Conservation (phyloP, 2,329 filamentous ascomycete species). For the Aspergillus texensis region DNA sequence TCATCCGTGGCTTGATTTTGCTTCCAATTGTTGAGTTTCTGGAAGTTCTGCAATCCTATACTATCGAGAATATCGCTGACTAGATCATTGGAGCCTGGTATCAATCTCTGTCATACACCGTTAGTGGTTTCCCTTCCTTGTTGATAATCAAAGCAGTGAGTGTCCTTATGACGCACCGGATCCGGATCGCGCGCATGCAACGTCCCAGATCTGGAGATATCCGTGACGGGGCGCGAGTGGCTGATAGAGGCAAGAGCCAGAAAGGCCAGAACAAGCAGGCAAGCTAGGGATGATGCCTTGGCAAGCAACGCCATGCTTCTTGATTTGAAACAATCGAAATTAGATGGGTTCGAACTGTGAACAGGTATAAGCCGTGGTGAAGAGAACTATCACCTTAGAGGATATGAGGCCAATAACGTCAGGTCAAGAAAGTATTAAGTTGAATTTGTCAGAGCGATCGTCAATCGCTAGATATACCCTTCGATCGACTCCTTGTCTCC, state of each 20-base stretch:
- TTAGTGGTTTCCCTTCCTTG: not conserved
- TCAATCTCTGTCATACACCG: conserved; percentile 22
- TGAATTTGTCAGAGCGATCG: not conserved
- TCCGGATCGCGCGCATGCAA: conserved; percentile 8
- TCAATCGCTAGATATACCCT: conserved; percentile 15
- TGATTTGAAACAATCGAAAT: not conserved
- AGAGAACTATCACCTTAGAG: not conserved
- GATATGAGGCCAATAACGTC: not conserved
- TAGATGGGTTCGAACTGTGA: not conserved
- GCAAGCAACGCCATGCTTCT: conserved; percentile 9
- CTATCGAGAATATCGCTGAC: conserved; percentile 18
- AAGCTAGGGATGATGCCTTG: conserved; percentile 10
- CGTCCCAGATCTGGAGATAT: not conserved
- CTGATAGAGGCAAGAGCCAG: conserved; percentile 10
- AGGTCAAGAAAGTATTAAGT: not conserved
- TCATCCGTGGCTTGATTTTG: conserved; percentile 10
- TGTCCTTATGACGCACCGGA: conserved; percentile 3
- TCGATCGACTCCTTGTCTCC: not conserved
- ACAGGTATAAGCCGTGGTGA: not conserved
- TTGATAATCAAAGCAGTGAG: not conserved
- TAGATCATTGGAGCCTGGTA: conserved; percentile 24
- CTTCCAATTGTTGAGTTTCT: conserved; percentile 13
- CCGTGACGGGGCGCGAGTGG: conserved; percentile 8
- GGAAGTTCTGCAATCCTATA: conserved; percentile 19
- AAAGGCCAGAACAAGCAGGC: conserved; percentile 8